A percentile compares a stretch with the other conserved stretches of the same genome.
These are phyloP conservation scores for Lonicera japonica DNA, from an alignment of 129 eudicot species.

Conservation along the genomic window DNA sequence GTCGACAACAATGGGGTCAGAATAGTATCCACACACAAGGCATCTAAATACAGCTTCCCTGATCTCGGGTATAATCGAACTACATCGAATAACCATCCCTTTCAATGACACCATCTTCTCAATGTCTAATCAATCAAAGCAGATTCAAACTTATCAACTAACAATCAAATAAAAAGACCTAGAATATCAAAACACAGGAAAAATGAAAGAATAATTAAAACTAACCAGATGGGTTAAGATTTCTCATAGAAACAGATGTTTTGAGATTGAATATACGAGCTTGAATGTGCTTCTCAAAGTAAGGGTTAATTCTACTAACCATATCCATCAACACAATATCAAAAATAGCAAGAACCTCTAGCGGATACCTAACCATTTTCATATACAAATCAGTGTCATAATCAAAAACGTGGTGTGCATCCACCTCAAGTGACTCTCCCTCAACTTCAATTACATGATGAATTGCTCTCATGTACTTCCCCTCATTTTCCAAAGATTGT, in stretches of 20 bases:
- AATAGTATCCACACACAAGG: constrained; percentile 75
- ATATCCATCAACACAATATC: constrained; percentile 89
- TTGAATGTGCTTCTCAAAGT: constrained; percentile 86
- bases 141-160: background rate
- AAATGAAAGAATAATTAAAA: background rate
- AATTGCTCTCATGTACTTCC: constrained; percentile 73
- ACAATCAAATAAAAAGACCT: background rate
- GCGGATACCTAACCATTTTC: constrained; percentile 85
- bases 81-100: constrained; percentile 90
- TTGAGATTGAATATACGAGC: constrained; percentile 76
- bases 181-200: too few relatives aligned
- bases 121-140: constrained; percentile 48
- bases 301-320: constrained; percentile 58
- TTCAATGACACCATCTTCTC: constrained; percentile 97
- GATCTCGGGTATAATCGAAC: constrained; percentile 68
- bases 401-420: constrained; percentile 69
- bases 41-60: constrained; percentile 84
- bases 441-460: constrained; percentile 62
- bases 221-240: constrained; percentile 88
- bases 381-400: constrained; percentile 76
- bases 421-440: constrained; percentile 85
- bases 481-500: constrained; percentile 42
- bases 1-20: constrained; percentile 79
- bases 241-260: constrained; percentile 71
- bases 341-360: constrained; percentile 86